A percentile compares a stretch with the other conserved stretches of the same genome.
phyloP scores from a whole-genome alignment of 371 early-diverging fungal species.

The Dentiscutata heterogama region DNA sequence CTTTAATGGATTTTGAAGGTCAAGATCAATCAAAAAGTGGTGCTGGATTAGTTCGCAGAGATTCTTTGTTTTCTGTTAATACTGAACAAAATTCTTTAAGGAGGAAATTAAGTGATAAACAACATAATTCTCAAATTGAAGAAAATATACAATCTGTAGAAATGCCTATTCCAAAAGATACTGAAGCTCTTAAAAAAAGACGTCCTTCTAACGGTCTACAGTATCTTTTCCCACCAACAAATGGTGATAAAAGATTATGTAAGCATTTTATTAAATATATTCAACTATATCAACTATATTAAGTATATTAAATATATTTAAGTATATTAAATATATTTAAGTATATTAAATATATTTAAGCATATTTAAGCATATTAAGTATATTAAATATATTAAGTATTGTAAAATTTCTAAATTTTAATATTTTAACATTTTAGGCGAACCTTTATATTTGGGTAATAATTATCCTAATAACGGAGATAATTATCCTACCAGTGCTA shows the following conservation, averaged over 20 bases:
- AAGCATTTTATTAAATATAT: too few relatives aligned
- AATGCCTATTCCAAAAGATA: not conserved
- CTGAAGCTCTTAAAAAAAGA: conserved; percentile 17
- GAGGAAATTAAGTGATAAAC: conserved; percentile 13
- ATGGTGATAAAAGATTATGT: conserved; percentile 1
- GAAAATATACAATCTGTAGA: conserved; percentile 1
- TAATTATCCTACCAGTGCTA: not conserved
- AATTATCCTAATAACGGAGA: conserved; percentile 5
- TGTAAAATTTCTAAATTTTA: too few relatives aligned
- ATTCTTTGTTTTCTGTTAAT: conserved; percentile 42
- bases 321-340: too few relatives aligned
- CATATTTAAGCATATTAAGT: too few relatives aligned
- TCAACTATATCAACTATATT: too few relatives aligned
- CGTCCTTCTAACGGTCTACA: conserved; percentile 38
- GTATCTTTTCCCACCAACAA: not conserved
- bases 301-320: too few relatives aligned
- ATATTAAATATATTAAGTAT: too few relatives aligned
- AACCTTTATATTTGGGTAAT: not conserved
- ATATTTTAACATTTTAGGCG: not conserved
- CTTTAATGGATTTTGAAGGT: conserved; percentile 1
- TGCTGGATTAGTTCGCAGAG: conserved; percentile 2
- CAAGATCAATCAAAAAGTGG: not conserved
- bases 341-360: too few relatives aligned
- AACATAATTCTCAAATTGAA: not conserved
- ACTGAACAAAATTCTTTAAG: conserved; percentile 39